Evolutionary conservation across 2,329 filamentous ascomycete genomes (phyloP).

Genomic region (Sarocladium oryzae): DNA sequence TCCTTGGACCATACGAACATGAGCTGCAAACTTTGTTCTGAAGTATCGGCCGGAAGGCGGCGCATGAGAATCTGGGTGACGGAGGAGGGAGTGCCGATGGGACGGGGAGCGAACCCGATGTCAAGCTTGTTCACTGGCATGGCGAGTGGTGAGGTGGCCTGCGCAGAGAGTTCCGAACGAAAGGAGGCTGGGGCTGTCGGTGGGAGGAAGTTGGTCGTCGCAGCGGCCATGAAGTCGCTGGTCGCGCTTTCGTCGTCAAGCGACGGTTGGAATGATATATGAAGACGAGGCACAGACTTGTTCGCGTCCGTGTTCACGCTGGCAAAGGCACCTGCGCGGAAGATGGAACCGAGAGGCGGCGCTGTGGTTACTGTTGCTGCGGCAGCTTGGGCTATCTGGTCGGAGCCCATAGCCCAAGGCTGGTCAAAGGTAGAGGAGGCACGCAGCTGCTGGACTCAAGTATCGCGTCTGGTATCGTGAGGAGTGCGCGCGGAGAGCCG

Average conservation of each 20-base stretch:
- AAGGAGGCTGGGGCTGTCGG: constrained; percentile 34
- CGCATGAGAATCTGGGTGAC: constrained; percentile 42
- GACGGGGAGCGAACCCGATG: constrained; percentile 11
- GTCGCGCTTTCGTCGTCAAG: constrained; percentile 1
- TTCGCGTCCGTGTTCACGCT: background rate
- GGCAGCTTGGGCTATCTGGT: constrained; percentile 5
- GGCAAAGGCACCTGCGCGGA: background rate
- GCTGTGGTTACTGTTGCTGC: background rate
- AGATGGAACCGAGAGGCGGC: background rate
- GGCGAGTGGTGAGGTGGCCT: constrained; percentile 27
- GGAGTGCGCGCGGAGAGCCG: too few relatives aligned
- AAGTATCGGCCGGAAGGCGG: constrained; percentile 46
- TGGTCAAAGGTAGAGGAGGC: too few relatives aligned
- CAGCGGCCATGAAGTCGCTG: constrained; percentile 33
- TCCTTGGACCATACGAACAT: constrained; percentile 57
- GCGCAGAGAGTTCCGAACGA: constrained; percentile 24
- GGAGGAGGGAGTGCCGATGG: constrained; percentile 32
- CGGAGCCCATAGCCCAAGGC: constrained; percentile 6
- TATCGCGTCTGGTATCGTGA: too few relatives aligned
- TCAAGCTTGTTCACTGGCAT: constrained; percentile 17
- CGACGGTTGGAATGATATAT: background rate
- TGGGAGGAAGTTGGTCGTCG: constrained; percentile 35
- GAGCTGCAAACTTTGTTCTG: constrained; percentile 45
- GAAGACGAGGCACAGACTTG: background rate
- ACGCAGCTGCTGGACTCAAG: too few relatives aligned